Percentiles rank a stretch among this genome's conserved stretches.
Conservation (phyloP, 2,329 filamentous ascomycete species). For the Cercospora zeae-maydis region DNA sequence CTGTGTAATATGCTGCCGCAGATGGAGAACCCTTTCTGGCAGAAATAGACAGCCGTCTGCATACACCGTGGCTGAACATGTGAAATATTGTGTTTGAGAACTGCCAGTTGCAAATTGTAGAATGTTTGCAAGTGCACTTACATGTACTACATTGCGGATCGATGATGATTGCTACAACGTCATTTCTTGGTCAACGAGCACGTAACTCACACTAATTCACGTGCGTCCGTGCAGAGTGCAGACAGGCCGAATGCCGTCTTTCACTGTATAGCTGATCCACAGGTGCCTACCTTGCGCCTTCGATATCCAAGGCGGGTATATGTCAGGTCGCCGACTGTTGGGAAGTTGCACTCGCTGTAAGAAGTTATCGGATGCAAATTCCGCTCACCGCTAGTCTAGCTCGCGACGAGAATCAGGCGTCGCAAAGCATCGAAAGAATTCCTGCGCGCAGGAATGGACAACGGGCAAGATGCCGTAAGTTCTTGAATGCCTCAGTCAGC, state of each 20-base stretch:
- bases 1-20: not conserved
- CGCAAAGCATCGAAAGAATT: not conserved
- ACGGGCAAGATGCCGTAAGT: not conserved
- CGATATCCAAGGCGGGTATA: not conserved
- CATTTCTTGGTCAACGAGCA: not conserved
- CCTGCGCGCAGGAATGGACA: not conserved
- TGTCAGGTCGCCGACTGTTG: not conserved
- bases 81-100: not conserved
- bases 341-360: not conserved
- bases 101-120: not conserved
- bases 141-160: slow-evolving; percentile 1
- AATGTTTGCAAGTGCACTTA: not conserved
- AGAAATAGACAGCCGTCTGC: not conserved
- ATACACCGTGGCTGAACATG: not conserved
- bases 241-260: not conserved
- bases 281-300: not conserved
- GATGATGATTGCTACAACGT: slow-evolving; percentile 6
- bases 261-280: not conserved
- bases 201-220: not conserved
- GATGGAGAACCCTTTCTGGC: not conserved
- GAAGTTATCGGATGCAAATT: not conserved
- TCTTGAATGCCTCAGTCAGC: not conserved
- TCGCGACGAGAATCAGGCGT: not conserved
- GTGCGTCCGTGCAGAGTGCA: not conserved
- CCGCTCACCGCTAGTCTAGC: not conserved